A percentile compares a stretch with the other conserved stretches of the same genome.
These are phyloP conservation scores for Echeveria elegans DNA, from an alignment of 164 flowering plant genomes.

Conservation along the genomic window DNA sequence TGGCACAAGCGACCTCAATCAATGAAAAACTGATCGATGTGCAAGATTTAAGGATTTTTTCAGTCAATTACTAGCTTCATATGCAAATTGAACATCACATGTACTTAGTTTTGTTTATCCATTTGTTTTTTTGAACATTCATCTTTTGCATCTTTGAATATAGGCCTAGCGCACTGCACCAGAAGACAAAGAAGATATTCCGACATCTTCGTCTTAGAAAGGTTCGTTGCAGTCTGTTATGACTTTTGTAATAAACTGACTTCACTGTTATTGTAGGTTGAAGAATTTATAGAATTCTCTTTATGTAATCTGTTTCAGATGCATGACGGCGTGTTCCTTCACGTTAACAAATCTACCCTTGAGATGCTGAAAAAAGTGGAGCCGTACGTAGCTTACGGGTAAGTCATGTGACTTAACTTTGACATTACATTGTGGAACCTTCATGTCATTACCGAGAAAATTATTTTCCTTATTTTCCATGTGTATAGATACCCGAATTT, in stretches of 20 bases:
- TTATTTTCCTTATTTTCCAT: no score
- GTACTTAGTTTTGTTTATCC: neutral
- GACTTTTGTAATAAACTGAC: neutral
- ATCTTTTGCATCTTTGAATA: neutral
- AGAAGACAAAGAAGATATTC: neutral
- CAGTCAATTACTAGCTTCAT: no score
- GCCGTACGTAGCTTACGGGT: constrained; percentile 24
- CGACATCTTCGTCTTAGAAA: neutral
- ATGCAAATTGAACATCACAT: no score
- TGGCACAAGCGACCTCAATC: no score
- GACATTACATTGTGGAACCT: no score
- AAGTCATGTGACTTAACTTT: neutral
- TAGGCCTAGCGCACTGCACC: neutral
- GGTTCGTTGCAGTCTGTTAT: neutral
- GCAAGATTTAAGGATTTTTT: no score
- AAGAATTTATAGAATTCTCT: neutral
- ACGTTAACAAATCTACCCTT: constrained; percentile 20
- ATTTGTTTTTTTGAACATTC: neutral
- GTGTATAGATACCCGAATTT: constrained; percentile 74
- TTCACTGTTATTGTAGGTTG: neutral
- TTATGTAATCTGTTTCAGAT: constrained; percentile 15
- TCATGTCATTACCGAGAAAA: no score
- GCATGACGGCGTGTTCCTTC: constrained; percentile 19
- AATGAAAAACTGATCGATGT: no score
- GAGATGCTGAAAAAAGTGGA: constrained; percentile 22